A percentile compares a stretch with the other conserved stretches of the same genome.
phyloP scores from a whole-genome alignment of 169 alveolate species.

The Cryptosporidium sp. region DNA sequence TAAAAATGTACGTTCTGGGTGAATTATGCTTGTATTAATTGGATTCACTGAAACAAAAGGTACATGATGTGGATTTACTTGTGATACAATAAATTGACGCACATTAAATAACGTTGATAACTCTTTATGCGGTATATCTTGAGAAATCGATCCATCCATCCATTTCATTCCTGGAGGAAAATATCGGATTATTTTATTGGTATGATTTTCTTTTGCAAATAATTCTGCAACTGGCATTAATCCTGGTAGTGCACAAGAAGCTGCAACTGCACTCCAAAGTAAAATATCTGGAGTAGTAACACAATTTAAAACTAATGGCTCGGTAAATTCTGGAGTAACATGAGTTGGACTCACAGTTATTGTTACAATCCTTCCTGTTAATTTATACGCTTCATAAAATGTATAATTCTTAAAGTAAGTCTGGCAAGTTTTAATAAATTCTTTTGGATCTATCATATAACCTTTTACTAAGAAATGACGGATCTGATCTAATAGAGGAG shows the following conservation, averaged over 20 bases:
- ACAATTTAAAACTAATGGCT: constrained; percentile 81
- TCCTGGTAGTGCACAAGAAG: constrained; percentile 84
- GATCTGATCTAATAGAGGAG: constrained; percentile 73
- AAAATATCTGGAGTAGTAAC: constrained; percentile 84
- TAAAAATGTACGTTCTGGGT: constrained; percentile 53
- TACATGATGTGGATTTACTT: constrained; percentile 78
- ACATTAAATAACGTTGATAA: constrained; percentile 73
- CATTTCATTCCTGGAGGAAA: constrained; percentile 77
- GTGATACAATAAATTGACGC: constrained; percentile 76
- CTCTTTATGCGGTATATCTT: constrained; percentile 75
- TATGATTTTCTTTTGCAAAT: constrained; percentile 72
- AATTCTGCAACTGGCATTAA: constrained; percentile 75
- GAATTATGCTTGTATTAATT: constrained; percentile 18
- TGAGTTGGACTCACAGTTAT: constrained; percentile 83
- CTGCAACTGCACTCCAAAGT: constrained; percentile 84
- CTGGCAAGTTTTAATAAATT: constrained; percentile 73
- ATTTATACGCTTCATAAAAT: constrained; percentile 83
- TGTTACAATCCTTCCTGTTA: constrained; percentile 83
- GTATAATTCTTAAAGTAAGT: constrained; percentile 78
- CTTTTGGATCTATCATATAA: constrained; percentile 71
- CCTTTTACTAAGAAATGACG: constrained; percentile 73
- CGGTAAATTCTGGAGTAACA: constrained; percentile 76
- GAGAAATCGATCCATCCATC: constrained; percentile 77
- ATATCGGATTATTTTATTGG: constrained; percentile 61
- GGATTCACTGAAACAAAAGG: constrained; percentile 66